These are phyloP conservation scores for Echria macrotheca DNA, from an alignment of 495 filamentous ascomycete species.

Conservation along the genomic window DNA sequence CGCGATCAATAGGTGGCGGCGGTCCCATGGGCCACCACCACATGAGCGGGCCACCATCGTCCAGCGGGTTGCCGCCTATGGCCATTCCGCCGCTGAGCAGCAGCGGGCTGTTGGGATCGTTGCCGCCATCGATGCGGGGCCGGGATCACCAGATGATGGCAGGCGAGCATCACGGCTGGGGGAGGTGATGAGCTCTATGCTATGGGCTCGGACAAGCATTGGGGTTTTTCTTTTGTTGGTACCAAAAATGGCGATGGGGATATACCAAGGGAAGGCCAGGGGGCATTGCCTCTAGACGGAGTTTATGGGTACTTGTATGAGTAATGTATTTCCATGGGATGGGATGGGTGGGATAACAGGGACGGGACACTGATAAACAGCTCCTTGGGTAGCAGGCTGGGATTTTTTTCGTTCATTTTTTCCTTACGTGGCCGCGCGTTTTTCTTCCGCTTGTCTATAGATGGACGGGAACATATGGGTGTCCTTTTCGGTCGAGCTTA, in stretches of 20 bases:
- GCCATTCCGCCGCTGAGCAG: conserved; percentile 35
- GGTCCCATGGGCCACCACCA: conserved; percentile 16
- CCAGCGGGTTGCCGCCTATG: conserved; percentile 37
- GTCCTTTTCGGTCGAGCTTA: too few relatives aligned
- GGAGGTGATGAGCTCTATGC: conserved; percentile 15
- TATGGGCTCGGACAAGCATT: too few relatives aligned
- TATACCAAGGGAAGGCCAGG: neutral
- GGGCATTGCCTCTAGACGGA: neutral
- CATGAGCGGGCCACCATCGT: conserved; percentile 20
- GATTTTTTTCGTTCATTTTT: neutral
- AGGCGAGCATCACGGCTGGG: conserved; percentile 20
- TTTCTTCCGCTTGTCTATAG: too few relatives aligned
- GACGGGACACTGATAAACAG: too few relatives aligned
- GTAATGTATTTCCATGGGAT: neutral
- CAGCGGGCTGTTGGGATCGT: conserved; percentile 30
- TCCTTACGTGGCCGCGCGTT: neutral
- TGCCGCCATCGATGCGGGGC: conserved; percentile 34
- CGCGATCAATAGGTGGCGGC: conserved; percentile 14
- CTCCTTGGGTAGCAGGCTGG: too few relatives aligned
- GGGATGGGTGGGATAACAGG: neutral
- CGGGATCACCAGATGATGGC: too few relatives aligned
- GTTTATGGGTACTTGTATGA: neutral
- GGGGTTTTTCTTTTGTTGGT: conserved; percentile 3
- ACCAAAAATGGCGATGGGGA: too few relatives aligned
- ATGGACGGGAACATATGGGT: too few relatives aligned